Percentiles rank a stretch among this genome's conserved stretches.
These are phyloP conservation scores for Termitomyces sp. DNA, from an alignment of 768 basidiomycete genomes.

Conservation along the genomic window DNA sequence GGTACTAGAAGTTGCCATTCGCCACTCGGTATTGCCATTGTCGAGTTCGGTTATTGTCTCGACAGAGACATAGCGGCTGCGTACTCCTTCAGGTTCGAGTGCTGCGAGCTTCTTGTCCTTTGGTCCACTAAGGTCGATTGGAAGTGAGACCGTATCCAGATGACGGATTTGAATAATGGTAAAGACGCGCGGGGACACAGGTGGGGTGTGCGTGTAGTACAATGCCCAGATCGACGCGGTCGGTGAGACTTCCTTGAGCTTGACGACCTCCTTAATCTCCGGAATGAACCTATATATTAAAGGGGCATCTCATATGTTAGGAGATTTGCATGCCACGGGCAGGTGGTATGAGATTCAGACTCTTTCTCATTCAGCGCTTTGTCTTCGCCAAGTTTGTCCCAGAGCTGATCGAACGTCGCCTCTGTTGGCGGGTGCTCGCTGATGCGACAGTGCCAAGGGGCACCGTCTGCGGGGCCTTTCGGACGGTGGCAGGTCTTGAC, in stretches of 20 bases:
- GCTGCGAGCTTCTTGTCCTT: conserved; percentile 53
- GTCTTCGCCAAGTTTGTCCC: conserved; percentile 62
- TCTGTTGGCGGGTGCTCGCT: conserved; percentile 66
- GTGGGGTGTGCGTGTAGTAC: conserved; percentile 68
- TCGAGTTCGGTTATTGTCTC: conserved; percentile 63
- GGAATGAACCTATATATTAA: conserved; percentile 52
- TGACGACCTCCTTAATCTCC: conserved; percentile 57
- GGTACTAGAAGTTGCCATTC: conserved; percentile 74
- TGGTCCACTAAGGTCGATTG: conserved; percentile 55
- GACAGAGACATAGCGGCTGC: conserved; percentile 66
- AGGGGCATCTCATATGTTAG: conserved; percentile 9
- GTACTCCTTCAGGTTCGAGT: conserved; percentile 60
- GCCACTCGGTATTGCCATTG: conserved; percentile 68
- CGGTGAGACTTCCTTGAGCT: conserved; percentile 59
- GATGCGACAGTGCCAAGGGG: conserved; percentile 64
- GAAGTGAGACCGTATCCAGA: conserved; percentile 57
- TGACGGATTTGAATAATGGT: conserved; percentile 68
- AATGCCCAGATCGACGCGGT: conserved; percentile 67
- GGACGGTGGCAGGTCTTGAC: conserved; percentile 54
- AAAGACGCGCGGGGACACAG: conserved; percentile 71
- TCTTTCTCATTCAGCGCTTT: conserved; percentile 69
- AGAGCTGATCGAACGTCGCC: conserved; percentile 69
- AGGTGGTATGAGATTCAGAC: conserved; percentile 29
- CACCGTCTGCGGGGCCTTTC: conserved; percentile 52
- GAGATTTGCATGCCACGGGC: conserved; percentile 11